Evolutionary conservation across 1,139 yeast species (phyloP).

Genomic region (Protomyces gravidus): DNA sequence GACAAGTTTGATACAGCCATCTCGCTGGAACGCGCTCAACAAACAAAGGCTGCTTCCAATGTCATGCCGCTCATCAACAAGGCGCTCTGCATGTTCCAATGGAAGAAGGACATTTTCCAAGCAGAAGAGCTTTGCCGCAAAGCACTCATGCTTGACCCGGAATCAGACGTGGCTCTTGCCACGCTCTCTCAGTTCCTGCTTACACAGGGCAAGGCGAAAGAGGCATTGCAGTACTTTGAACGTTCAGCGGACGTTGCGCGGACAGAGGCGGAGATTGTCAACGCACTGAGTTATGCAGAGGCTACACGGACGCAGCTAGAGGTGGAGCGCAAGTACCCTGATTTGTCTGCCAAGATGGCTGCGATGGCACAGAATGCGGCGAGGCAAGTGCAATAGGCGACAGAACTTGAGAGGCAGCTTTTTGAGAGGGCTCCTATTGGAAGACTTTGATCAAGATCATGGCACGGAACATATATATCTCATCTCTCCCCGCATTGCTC

Average conservation of each 20-base stretch:
- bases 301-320: slow-evolving; percentile 73
- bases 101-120: slow-evolving; percentile 43
- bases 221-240: slow-evolving; percentile 76
- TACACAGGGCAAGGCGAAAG: slow-evolving; percentile 75
- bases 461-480: too few relatives aligned
- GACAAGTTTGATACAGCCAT: slow-evolving; percentile 84
- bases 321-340: slow-evolving; percentile 47
- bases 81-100: slow-evolving; percentile 54
- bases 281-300: slow-evolving; percentile 88
- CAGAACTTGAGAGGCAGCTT: too few relatives aligned
- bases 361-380: slow-evolving; percentile 24
- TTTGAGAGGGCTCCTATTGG: too few relatives aligned
- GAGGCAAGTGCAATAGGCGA: slow-evolving; percentile 15
- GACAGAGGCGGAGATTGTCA: slow-evolving; percentile 79
- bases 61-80: slow-evolving; percentile 87
- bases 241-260: slow-evolving; percentile 78
- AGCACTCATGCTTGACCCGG: slow-evolving; percentile 76
- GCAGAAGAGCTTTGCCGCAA: slow-evolving; percentile 66
- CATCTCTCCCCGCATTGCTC: too few relatives aligned
- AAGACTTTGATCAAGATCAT: too few relatives aligned
- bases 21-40: slow-evolving; percentile 61
- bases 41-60: slow-evolving; percentile 56
- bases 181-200: slow-evolving; percentile 86
- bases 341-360: slow-evolving; percentile 30
- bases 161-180: slow-evolving; percentile 81